phyloP scores from a whole-genome alignment of 495 filamentous ascomycete species.

The Podospora comata region DNA sequence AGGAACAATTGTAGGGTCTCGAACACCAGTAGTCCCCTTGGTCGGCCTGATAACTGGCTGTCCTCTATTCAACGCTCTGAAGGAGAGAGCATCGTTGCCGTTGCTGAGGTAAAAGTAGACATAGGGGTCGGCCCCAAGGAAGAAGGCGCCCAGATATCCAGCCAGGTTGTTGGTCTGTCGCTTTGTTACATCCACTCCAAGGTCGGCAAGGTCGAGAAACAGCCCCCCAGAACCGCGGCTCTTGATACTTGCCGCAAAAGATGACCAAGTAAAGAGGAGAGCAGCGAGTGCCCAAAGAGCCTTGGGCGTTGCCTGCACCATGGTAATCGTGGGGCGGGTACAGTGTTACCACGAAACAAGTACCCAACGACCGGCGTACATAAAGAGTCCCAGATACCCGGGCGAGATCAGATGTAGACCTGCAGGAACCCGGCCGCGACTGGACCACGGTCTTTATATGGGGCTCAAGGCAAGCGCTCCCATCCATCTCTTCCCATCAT shows the following conservation, averaged over 20 bases:
- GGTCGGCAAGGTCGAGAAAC: constrained; percentile 11
- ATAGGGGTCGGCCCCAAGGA: constrained; percentile 51
- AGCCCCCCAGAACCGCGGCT: background rate
- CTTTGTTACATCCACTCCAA: constrained; percentile 17
- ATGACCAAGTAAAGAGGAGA: constrained; percentile 14
- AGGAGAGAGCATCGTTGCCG: constrained; percentile 46
- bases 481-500: background rate
- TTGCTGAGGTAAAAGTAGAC: constrained; percentile 55
- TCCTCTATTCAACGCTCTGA: constrained; percentile 47
- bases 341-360: background rate
- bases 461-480: background rate
- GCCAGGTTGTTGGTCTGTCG: constrained; percentile 42
- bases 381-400: constrained; percentile 9
- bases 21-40: constrained; percentile 48
- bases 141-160: constrained; percentile 52
- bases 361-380: background rate
- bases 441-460: constrained; percentile 13
- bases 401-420: constrained; percentile 3
- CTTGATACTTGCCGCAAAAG: constrained; percentile 7
- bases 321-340: background rate
- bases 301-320: constrained; percentile 2
- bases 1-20: constrained; percentile 48
- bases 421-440: constrained; percentile 3
- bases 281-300: background rate
- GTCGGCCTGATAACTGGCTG: constrained; percentile 49